These are phyloP conservation scores for Schoenoplectus tabernaemontani DNA, from an alignment of 202 grass and related monocot genomes.

Conservation along the genomic window DNA sequence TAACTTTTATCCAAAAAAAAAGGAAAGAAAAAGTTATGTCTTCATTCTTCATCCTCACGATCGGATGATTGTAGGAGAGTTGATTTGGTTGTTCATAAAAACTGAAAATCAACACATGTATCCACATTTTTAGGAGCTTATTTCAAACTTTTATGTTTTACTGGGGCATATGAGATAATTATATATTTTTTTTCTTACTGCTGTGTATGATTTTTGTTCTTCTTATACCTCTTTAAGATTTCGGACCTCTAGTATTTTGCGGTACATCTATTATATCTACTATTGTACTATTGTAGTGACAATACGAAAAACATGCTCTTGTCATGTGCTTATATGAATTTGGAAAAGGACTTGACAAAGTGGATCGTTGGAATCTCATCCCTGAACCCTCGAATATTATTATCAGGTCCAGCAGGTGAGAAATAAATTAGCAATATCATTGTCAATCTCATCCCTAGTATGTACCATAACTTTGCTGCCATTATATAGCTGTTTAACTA, in stretches of 20 bases:
- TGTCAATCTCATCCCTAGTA: background rate
- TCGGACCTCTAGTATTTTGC: background rate
- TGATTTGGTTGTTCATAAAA: background rate
- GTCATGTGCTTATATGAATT: slow-evolving; percentile 74
- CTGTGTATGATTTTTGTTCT: background rate
- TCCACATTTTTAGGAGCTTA: background rate
- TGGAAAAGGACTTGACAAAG: slow-evolving; percentile 88
- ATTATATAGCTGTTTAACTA: no score
- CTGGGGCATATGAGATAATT: background rate
- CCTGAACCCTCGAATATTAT: slow-evolving; percentile 83
- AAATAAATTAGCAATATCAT: background rate
- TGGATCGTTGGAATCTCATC: slow-evolving; percentile 79
- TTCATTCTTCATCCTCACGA: background rate
- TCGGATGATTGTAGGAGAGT: background rate
- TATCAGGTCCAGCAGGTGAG: slow-evolving; percentile 64
- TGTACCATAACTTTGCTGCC: background rate
- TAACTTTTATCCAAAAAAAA: background rate
- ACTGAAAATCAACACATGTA: no score
- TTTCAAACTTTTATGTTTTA: background rate
- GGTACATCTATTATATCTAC: background rate
- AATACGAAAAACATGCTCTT: slow-evolving; percentile 82
- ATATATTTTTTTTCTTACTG: background rate
- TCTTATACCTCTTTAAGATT: background rate
- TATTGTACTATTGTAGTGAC: slow-evolving; percentile 42
- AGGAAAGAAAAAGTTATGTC: background rate